phyloP scores from a whole-genome alignment of 2,329 filamentous ascomycete genomes.

The Alternaria novae-zelandiae region DNA sequence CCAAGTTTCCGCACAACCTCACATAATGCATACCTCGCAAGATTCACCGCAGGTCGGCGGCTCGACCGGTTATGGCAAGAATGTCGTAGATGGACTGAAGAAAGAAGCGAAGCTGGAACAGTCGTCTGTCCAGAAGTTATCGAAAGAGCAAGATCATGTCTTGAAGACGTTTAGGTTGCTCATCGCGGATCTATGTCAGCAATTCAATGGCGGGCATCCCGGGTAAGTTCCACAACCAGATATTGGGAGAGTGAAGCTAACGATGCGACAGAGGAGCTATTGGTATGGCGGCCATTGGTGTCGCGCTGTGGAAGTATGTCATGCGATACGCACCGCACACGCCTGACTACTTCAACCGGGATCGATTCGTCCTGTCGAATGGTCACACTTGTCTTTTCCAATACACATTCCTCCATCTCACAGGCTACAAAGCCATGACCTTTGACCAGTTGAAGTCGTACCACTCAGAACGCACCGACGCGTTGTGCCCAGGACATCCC shows the following conservation, averaged over 20 bases:
- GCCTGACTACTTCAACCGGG: conserved; percentile 65
- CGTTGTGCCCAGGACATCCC: conserved; percentile 61
- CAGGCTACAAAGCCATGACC: conserved; percentile 62
- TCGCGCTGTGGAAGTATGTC: conserved; percentile 67
- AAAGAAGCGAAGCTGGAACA: conserved; percentile 12
- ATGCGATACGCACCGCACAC: conserved; percentile 67
- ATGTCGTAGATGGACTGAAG: not conserved
- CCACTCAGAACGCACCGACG: conserved; percentile 54
- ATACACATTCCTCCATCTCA: conserved; percentile 60
- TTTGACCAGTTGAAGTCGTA: conserved; percentile 64
- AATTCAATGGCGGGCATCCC: conserved; percentile 73
- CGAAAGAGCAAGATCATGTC: conserved; percentile 20
- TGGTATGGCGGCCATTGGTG: conserved; percentile 67
- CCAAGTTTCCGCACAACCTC: not conserved
- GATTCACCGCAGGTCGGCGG: conserved; percentile 17
- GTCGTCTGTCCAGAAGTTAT: conserved; percentile 47
- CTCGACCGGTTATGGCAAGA: conserved; percentile 12
- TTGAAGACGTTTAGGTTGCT: conserved; percentile 18
- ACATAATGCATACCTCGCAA: conserved; percentile 27
- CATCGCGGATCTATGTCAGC: conserved; percentile 69
- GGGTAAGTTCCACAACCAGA: conserved; percentile 46
- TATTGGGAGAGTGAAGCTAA: not conserved
- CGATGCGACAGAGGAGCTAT: conserved; percentile 43
- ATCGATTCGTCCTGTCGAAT: conserved; percentile 68
- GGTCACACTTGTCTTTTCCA: conserved; percentile 63